Base-by-base conservation (phyloP, 768 basidiomycete species). In the Fistulinella prunicolor region DNA sequence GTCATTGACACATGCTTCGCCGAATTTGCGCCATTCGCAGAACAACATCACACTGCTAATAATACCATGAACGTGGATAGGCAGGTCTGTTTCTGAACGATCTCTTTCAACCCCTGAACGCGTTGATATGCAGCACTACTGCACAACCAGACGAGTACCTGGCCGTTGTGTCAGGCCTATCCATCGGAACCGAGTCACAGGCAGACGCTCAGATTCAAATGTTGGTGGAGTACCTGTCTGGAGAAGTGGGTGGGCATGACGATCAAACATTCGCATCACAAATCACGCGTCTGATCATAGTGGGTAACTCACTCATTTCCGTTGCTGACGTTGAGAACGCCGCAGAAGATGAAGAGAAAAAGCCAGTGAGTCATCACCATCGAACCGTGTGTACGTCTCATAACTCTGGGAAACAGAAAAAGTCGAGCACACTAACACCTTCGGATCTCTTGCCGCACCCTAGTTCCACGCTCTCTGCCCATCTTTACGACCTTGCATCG, bases 1-100 rank as follows among this genome's bases (percentile, higher is more conserved):
- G 94, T 94, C 7, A 78, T 89, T 19, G 95, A 98, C 67, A 66
- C 88, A 9, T 94, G 93, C 67, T 88, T 78, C 59, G 78, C 94
- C 3, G 94, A 85, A 0, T 73, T 95, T 70, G 86, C 95, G 9
- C 82, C 85, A 10, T 60, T 64, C 9, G 46, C 61, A 28, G 68
- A 67, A 34, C 58, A 60, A n/a, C 45, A 55, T 8, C 49, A 49
- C 24, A 24, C 47, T 5, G 22, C 26, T 49, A 39, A 67, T 29
- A 73, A 77, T 38, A 57, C 56, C 24, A 86, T 88, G 85, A 84
- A 88, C n/a, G 70, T 85, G 22, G 89, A 92, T 59, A 79, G 83
- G 81, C 62, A 60, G 38, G 52, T 59, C 48, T 42, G 30, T 40
- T 50, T 38, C 32, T 32, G 16, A 4, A 16, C 13, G 37, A 28